Conservation (phyloP, 1,139 yeast genomes). For the Candida tunisiensis region DNA sequence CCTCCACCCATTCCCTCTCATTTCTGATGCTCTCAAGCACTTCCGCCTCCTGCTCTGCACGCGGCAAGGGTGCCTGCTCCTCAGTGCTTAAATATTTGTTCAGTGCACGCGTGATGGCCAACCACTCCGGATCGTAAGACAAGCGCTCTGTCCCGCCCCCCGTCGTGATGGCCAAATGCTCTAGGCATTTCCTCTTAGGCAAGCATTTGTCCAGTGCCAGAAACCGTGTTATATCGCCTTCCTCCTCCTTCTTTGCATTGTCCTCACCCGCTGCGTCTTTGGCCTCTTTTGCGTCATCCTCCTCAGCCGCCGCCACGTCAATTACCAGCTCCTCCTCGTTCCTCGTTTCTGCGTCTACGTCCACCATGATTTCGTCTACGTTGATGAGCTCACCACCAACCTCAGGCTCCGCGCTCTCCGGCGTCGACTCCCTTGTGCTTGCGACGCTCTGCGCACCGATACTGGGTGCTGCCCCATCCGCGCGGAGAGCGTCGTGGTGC, state of each 20-base stretch:
- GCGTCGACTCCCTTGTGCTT: not conserved
- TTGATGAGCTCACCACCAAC: too few relatives aligned
- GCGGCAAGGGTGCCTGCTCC: conserved; percentile 4
- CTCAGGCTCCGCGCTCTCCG: conserved; percentile 1
- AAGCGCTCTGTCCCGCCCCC: conserved; percentile 4
- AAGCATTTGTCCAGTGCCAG: conserved; percentile 77
- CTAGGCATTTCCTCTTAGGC: conserved; percentile 39
- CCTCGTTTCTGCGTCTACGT: conserved; percentile 10
- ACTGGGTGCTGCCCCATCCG: not conserved
- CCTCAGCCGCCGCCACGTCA: conserved; percentile 9
- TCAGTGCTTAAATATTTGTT: conserved; percentile 8
- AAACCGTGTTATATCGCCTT: conserved; percentile 30
- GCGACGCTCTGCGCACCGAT: not conserved
- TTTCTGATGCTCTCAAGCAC: conserved; percentile 6
- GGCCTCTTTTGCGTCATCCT: conserved; percentile 4
- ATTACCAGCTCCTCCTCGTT: conserved; percentile 1
- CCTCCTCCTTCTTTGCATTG: conserved; percentile 2
- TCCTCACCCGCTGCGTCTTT: conserved; percentile 2
- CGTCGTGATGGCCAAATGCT: conserved; percentile 20
- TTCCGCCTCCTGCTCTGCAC: conserved; percentile 2
- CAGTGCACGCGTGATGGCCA: conserved; percentile 17
- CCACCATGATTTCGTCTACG: conserved; percentile 16
- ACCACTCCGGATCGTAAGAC: conserved; percentile 22
- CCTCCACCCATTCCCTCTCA: conserved; percentile 15
- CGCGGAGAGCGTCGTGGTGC: conserved; percentile 15